phyloP scores from a whole-genome alignment of 306 rosid species.

The Prunus padus region DNA sequence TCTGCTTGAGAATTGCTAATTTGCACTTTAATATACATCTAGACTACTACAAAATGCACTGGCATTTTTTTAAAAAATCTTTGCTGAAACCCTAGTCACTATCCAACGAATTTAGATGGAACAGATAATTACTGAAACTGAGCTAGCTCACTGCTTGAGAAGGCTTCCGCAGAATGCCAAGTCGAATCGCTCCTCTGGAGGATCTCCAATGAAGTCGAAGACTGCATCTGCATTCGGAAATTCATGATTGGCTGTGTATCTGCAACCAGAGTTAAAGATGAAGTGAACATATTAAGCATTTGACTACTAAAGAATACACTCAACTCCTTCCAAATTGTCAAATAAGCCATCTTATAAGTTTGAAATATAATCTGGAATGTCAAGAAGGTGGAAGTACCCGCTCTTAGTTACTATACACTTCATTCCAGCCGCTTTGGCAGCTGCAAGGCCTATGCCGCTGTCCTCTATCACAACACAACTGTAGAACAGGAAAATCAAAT shows the following conservation, averaged over 20 bases:
- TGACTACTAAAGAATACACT: not conserved
- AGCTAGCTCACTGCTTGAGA: constrained; percentile 79
- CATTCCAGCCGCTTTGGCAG: constrained; percentile 96
- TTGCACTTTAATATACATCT: not conserved
- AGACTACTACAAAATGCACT: not conserved
- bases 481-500: constrained; percentile 16
- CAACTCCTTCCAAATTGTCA: not conserved
- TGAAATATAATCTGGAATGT: not conserved
- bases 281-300: not conserved
- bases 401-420: constrained; percentile 88
- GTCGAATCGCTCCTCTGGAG: constrained; percentile 90
- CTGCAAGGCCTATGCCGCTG: constrained; percentile 93
- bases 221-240: constrained; percentile 85
- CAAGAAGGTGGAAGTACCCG: constrained; percentile 46
- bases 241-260: constrained; percentile 88
- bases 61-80: not conserved
- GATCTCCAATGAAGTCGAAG: constrained; percentile 90
- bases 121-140: not conserved
- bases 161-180: constrained; percentile 84
- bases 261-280: constrained; percentile 33
- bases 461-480: constrained; percentile 98
- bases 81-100: not conserved
- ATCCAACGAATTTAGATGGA: not conserved
- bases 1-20: not conserved
- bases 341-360: not conserved